Evolutionary conservation across 345 rosid species (phyloP).

Genomic region (Eucalyptus curtisii): DNA sequence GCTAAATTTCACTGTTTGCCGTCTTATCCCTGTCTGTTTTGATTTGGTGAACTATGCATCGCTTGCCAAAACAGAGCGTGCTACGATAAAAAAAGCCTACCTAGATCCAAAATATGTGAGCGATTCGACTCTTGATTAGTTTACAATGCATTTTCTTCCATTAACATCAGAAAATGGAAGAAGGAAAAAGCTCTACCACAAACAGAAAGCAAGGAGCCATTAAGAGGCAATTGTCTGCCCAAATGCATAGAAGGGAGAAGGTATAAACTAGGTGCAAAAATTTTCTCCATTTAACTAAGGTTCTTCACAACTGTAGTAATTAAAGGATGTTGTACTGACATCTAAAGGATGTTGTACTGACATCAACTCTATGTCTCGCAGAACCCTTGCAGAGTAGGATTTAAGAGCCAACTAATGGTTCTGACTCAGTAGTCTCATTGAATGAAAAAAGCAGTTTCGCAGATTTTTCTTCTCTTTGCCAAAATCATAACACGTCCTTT

Average conservation of each 20-base stretch:
- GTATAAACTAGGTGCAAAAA: neutral
- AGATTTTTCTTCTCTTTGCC: neutral
- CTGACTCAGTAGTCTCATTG: neutral
- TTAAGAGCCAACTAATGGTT: neutral
- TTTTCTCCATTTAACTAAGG: neutral
- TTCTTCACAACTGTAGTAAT: neutral
- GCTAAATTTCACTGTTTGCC: neutral
- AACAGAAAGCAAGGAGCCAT: neutral
- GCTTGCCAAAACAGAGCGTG: neutral
- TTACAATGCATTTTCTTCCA: neutral
- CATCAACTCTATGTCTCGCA: neutral
- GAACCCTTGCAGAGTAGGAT: neutral
- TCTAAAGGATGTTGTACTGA: neutral
- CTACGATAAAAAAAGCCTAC: neutral
- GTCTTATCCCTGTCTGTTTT: neutral
- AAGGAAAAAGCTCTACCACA: neutral
- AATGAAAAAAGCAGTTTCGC: neutral
- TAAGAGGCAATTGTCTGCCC: neutral
- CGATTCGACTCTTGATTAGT: neutral
- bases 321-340: neutral
- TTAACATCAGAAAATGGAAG: neutral
- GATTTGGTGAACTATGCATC: neutral
- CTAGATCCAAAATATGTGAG: neutral
- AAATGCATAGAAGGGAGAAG: neutral
- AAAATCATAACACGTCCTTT: neutral